Conservation (phyloP, 192 early-diverging fungal genomes). For the Phlyctochytrium arcticum region DNA sequence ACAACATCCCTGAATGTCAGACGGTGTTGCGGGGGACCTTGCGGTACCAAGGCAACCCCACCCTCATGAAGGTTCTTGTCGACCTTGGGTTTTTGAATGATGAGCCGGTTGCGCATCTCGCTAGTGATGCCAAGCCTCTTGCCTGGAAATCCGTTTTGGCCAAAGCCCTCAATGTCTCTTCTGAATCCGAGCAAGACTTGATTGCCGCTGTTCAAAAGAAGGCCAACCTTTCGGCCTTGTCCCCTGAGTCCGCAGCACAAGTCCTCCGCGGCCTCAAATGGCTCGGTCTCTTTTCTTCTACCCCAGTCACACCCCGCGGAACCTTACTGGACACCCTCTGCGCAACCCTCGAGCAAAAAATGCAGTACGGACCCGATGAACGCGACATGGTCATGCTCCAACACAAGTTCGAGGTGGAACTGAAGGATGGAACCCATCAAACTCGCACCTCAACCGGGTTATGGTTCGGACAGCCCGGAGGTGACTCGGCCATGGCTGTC, state of each 20-base stretch:
- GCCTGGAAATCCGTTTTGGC: slow-evolving; percentile 51
- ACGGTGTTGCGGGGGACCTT: slow-evolving; percentile 93
- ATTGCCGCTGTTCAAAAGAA: too few relatives aligned
- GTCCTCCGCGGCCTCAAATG: slow-evolving; percentile 48
- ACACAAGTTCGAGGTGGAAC: slow-evolving; percentile 93
- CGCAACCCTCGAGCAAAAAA: slow-evolving; percentile 92
- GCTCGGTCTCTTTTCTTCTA: slow-evolving; percentile 81
- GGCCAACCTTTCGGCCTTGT: slow-evolving; percentile 39
- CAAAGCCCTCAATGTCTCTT: slow-evolving; percentile 2
- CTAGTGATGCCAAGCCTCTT: slow-evolving; percentile 29
- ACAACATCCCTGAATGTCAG: slow-evolving; percentile 87
- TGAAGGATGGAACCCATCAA: slow-evolving; percentile 73
- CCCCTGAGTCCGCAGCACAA: too few relatives aligned
- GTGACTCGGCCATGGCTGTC: slow-evolving; percentile 55
- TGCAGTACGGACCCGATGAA: slow-evolving; percentile 89
- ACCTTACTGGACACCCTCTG: slow-evolving; percentile 80
- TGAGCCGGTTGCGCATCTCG: slow-evolving; percentile 58
- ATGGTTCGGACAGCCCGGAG: slow-evolving; percentile 52
- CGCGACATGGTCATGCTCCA: slow-evolving; percentile 97
- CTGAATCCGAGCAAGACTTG: not conserved
- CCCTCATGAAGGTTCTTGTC: slow-evolving; percentile 93
- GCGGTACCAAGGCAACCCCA: slow-evolving; percentile 74
- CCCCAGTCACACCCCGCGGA: slow-evolving; percentile 60
- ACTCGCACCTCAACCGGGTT: slow-evolving; percentile 64
- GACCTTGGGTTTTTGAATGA: slow-evolving; percentile 90